These are phyloP conservation scores for Wolfiporia cocos DNA, from an alignment of 1,284 basidiomycete species.

Conservation along the genomic window DNA sequence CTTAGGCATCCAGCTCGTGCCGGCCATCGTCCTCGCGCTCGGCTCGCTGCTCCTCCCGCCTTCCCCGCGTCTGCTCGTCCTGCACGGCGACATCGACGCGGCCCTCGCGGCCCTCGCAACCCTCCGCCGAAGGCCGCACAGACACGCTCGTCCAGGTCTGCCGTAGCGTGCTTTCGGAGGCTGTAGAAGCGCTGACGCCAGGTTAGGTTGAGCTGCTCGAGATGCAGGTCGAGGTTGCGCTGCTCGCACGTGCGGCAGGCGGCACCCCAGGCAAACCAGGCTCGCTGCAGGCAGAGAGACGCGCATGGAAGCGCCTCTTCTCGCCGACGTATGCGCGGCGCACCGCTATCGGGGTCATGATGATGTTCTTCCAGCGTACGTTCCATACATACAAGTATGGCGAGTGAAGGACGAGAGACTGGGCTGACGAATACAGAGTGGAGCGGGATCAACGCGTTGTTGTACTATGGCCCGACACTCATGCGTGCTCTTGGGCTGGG, in stretches of 20 bases:
- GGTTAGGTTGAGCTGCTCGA: slow-evolving; percentile 65
- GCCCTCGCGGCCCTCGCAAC: slow-evolving; percentile 39
- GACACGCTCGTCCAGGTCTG: slow-evolving; percentile 54
- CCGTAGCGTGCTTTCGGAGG: not conserved
- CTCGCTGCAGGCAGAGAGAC: slow-evolving; percentile 31
- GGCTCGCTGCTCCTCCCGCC: slow-evolving; percentile 65
- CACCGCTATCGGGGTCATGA: slow-evolving; percentile 60
- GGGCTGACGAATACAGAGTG: slow-evolving; percentile 45
- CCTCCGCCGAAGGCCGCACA: slow-evolving; percentile 38
- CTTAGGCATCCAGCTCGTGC: slow-evolving; percentile 66
- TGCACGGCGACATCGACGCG: slow-evolving; percentile 44
- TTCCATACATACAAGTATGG: slow-evolving; percentile 50
- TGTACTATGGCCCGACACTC: slow-evolving; percentile 77
- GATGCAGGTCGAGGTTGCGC: slow-evolving; percentile 58
- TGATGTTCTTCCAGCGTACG: slow-evolving; percentile 80
- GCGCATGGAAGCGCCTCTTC: slow-evolving; percentile 52
- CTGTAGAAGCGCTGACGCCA: slow-evolving; percentile 38
- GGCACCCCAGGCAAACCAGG: slow-evolving; percentile 4
- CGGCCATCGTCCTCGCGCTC: slow-evolving; percentile 57
- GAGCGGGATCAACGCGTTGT: slow-evolving; percentile 76
- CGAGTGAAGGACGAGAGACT: slow-evolving; percentile 42
- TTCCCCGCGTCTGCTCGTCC: slow-evolving; percentile 64
- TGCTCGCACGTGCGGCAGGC: slow-evolving; percentile 30
- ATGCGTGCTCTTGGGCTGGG: slow-evolving; percentile 63
- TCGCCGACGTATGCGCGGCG: slow-evolving; percentile 44